Percentiles rank a stretch among this genome's conserved stretches.
Conservation (phyloP, 306 rosid species). For the Cucurbita pepo region DNA sequence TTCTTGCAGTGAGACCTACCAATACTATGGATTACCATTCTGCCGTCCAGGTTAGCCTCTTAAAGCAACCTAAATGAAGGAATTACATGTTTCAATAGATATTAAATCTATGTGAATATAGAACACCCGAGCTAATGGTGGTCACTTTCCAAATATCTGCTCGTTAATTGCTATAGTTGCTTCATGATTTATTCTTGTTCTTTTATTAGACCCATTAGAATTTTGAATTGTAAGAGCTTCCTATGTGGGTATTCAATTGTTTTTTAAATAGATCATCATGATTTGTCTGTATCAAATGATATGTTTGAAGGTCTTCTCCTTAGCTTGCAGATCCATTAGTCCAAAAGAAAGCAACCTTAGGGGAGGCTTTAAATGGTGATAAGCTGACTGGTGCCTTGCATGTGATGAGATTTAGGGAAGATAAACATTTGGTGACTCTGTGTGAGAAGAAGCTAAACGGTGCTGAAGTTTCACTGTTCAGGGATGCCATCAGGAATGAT, state of each 20-base stretch:
- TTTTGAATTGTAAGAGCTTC: background rate
- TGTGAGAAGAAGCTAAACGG: slow-evolving; percentile 41
- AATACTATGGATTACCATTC: slow-evolving; percentile 69
- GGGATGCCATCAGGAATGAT: slow-evolving; percentile 44
- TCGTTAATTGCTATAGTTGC: background rate
- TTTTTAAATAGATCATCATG: background rate
- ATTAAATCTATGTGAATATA: background rate
- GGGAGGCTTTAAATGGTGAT: slow-evolving; percentile 78
- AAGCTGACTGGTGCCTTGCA: slow-evolving; percentile 47
- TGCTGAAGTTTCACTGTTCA: slow-evolving; percentile 44
- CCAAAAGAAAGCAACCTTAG: slow-evolving; percentile 63
- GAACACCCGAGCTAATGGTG: background rate
- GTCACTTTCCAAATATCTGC: background rate
- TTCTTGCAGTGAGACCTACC: slow-evolving; percentile 57
- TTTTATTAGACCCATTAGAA: background rate
- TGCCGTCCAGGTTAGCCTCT: slow-evolving; percentile 60
- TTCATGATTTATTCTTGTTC: background rate
- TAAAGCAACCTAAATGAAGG: background rate
- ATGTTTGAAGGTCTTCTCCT: background rate
- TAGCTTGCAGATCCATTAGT: slow-evolving; percentile 47
- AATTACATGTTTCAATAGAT: background rate
- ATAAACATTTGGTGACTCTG: slow-evolving; percentile 26
- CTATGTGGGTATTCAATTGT: background rate
- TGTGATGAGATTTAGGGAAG: slow-evolving; percentile 43
- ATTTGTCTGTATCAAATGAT: background rate